phyloP scores from a whole-genome alignment of 2,329 filamentous ascomycete species.

The Colletotrichum musae region DNA sequence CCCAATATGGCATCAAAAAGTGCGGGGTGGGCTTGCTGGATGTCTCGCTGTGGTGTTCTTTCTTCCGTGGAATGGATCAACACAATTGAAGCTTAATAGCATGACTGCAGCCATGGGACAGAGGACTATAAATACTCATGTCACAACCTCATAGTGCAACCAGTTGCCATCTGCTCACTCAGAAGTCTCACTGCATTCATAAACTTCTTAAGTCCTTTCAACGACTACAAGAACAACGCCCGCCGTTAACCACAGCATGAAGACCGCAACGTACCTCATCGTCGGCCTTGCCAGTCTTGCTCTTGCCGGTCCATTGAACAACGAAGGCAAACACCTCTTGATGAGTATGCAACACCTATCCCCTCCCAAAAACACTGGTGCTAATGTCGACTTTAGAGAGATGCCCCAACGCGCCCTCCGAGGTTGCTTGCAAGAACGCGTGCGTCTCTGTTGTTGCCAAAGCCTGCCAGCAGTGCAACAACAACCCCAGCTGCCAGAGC shows the following conservation, averaged over 20 bases:
- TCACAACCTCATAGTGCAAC: too few species aligned
- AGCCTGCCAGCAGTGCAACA: background rate
- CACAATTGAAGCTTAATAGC: too few species aligned
- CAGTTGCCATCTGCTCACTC: too few species aligned
- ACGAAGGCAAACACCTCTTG: background rate
- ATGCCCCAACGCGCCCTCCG: background rate
- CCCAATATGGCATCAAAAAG: background rate
- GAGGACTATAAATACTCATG: too few species aligned
- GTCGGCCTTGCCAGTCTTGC: background rate
- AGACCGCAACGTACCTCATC: background rate
- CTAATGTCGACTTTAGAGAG: background rate
- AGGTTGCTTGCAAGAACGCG: slow-evolving; percentile 1
- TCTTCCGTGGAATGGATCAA: background rate
- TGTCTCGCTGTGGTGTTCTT: background rate
- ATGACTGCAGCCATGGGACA: too few species aligned
- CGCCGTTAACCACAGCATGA: background rate
- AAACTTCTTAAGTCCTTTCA: too few species aligned
- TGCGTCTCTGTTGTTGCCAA: background rate
- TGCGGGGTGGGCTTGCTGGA: background rate
- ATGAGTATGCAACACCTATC: background rate
- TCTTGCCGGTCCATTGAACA: background rate
- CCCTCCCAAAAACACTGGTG: too few species aligned
- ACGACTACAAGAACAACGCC: too few species aligned
- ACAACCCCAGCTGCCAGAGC: background rate
- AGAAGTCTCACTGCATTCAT: too few species aligned